Conservation (phyloP, 345 rosid genomes). For the Sisymbrium altissimum region DNA sequence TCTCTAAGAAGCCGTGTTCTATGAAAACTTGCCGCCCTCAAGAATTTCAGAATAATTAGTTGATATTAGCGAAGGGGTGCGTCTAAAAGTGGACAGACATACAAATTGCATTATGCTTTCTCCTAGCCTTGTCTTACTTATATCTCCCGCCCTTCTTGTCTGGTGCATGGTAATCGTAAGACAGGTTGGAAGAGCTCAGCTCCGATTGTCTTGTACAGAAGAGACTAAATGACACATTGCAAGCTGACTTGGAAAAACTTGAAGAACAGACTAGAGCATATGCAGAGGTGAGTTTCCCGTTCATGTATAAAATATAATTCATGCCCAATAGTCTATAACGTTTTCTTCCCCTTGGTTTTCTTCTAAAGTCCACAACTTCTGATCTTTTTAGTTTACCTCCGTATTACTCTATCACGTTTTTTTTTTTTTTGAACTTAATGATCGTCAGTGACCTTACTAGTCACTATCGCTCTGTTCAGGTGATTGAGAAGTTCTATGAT, state of each 20-base stretch:
- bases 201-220: conserved; percentile 57
- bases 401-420: neutral
- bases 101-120: neutral
- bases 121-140: conserved; percentile 3
- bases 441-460: neutral
- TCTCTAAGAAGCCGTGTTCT: neutral
- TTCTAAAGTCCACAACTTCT: neutral
- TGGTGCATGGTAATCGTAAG: conserved; percentile 19
- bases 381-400: neutral
- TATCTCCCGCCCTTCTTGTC: neutral
- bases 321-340: neutral
- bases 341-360: neutral
- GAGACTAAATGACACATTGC: conserved; percentile 55
- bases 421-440: neutral
- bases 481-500: conserved; percentile 65
- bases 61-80: neutral
- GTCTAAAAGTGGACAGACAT: neutral
- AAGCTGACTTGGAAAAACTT: conserved; percentile 52
- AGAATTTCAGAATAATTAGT: neutral
- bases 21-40: neutral
- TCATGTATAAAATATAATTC: neutral
- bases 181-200: conserved; percentile 72
- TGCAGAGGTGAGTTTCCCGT: conserved; percentile 46
- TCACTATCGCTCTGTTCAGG: conserved; percentile 39
- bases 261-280: conserved; percentile 55